Conservation (phyloP, 495 filamentous ascomycete species). For the Chaetomidium leptoderma region DNA sequence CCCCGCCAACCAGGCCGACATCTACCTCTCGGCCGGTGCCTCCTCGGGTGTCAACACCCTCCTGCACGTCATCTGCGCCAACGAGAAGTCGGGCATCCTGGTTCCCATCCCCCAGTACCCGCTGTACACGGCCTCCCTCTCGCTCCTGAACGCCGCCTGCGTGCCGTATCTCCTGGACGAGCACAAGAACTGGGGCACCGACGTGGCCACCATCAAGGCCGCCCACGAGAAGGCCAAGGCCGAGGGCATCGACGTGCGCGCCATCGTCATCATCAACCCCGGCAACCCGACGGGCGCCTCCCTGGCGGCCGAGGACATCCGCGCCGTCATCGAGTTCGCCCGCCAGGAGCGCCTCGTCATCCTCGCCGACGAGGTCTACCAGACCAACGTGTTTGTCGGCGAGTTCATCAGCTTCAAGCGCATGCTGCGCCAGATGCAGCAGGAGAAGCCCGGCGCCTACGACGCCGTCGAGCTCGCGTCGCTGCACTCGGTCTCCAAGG, state of each 20-base stretch:
- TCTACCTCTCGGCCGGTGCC: slow-evolving; percentile 86
- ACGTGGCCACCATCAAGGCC: slow-evolving; percentile 66
- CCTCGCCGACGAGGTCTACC: slow-evolving; percentile 96
- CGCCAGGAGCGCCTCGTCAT: slow-evolving; percentile 81
- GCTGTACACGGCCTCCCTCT: slow-evolving; percentile 89
- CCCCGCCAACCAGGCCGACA: slow-evolving; percentile 66
- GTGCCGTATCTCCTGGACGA: slow-evolving; percentile 95
- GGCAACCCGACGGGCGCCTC: slow-evolving; percentile 95
- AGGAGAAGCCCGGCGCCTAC: slow-evolving; percentile 66
- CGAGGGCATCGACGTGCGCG: slow-evolving; percentile 78
- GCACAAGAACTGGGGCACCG: slow-evolving; percentile 76
- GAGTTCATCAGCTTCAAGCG: slow-evolving; percentile 94
- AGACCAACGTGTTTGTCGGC: slow-evolving; percentile 94
- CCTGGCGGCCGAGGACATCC: slow-evolving; percentile 71
- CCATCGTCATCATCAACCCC: slow-evolving; percentile 95
- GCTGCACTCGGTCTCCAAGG: slow-evolving; percentile 84
- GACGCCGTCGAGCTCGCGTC: slow-evolving; percentile 83
- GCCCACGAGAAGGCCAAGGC: slow-evolving; percentile 66
- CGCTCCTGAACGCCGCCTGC: slow-evolving; percentile 76
- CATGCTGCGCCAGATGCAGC: slow-evolving; percentile 76
- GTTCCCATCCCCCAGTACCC: slow-evolving; percentile 98
- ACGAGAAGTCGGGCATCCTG: slow-evolving; percentile 75
- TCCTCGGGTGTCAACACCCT: slow-evolving; percentile 93
- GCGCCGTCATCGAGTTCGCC: slow-evolving; percentile 75
- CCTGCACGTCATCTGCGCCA: slow-evolving; percentile 79